Evolutionary conservation across 1,284 basidiomycete genomes (phyloP).

Genomic region (Meira nashicola): DNA sequence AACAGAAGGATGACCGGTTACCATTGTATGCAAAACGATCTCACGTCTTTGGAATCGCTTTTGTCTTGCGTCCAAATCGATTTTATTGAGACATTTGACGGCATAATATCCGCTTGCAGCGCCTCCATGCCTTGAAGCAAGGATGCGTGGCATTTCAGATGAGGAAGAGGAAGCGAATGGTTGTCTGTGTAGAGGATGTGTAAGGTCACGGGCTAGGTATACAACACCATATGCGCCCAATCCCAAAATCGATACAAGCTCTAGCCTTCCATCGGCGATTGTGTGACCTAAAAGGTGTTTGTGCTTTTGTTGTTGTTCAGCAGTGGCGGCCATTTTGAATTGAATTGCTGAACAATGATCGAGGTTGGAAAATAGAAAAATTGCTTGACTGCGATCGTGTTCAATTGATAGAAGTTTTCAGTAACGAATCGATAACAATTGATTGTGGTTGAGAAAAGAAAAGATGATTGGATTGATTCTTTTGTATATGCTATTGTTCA

Average conservation of each 20-base stretch:
- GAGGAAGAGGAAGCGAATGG: conserved; percentile 23
- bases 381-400: too few species aligned
- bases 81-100: conserved; percentile 75
- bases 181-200: conserved; percentile 30
- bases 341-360: too few species aligned
- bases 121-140: conserved; percentile 30
- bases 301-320: conserved; percentile 18
- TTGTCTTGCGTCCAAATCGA: conserved; percentile 65
- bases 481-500: too few species aligned
- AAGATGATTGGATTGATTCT: too few species aligned
- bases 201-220: conserved; percentile 60
- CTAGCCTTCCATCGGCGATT: conserved; percentile 59
- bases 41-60: conserved; percentile 74
- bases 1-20: conserved; percentile 73
- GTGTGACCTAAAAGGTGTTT: conserved; percentile 54
- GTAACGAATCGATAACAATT: too few species aligned
- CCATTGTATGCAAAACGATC: conserved; percentile 61
- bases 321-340: neutral
- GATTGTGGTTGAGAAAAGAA: too few species aligned
- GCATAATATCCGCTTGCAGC: conserved; percentile 60
- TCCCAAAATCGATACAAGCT: conserved; percentile 84
- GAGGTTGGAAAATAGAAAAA: too few species aligned
- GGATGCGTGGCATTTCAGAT: conserved; percentile 14
- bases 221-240: conserved; percentile 94
- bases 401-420: too few species aligned